Evolutionary conservation across 2,329 filamentous ascomycete species (phyloP), one percentile per base, ranked within the genome.

Genomic region (Fusarium sp.): DNA sequence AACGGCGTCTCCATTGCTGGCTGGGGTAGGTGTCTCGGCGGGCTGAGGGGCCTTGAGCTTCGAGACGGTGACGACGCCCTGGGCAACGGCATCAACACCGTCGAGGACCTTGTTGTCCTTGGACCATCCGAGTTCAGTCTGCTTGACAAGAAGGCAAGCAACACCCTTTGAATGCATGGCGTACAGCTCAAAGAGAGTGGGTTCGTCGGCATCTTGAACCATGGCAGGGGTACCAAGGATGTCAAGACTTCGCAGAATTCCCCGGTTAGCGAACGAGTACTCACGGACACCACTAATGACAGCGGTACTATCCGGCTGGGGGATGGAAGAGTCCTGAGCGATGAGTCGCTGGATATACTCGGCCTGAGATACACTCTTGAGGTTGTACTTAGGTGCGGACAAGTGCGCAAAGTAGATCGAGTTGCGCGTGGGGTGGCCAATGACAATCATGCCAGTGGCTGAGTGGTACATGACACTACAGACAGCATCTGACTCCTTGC

Each of bases 91-190:
- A 80, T 97, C 91, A 42, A 96, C 89, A 1, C 92, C 88, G 59
- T 91, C 85, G 42, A 97, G 85, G 58, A 97, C 93, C 85, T 97
- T 97, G 82, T 94, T 95, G 70, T 98, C 94, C 75, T 90, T 89
- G 75, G 92, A 92, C 95, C 95, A 98, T 35, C 97, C 96, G 53
- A 99, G 86, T 81, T 98, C 95, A 56, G 91, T 90, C 79, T 95
- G 94, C 80, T 93, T 95, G 80, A 99, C 90, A 71, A 91, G 91
- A 58, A 98, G 81, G 76, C 93, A 95, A 22, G 95, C 95, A n/a
- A 98, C 94, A 68, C 96, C 96, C 83, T 94, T 97, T 15, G 96
- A 98, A 81, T 99, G 95, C 92, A 98, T 97, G 36, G 94, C 93
- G 80, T 99, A 99, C 14, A 99, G 87, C 84, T 99, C 96, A 78